Base-by-base conservation (phyloP, 306 rosid genomes). In the Rosa lucieae region DNA sequence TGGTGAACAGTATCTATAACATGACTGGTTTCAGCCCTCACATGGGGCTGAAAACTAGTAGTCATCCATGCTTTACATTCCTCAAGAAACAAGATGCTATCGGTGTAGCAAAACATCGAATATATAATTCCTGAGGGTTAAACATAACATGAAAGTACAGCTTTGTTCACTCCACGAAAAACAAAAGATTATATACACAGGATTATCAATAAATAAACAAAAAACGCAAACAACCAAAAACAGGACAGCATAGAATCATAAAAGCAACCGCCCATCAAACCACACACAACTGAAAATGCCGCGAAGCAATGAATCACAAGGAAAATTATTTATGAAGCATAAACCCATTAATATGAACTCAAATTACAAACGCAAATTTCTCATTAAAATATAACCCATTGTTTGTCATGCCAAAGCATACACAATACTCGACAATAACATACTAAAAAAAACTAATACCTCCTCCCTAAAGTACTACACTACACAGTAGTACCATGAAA, bases 401-500 rank as follows among this genome's bases (percentile, higher is more conserved):
- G 37, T 32, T 61, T 46, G 17, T 61, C 70, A 61, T 59, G 79
- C 46, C 51, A 74, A 61, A 37, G 62, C 72, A 59, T 47, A 63
- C 39, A 32, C 20, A 11, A 29, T 61, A 46, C 35, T 20, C 20
- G 14, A 26, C 59, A 62, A 6, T 14, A 21, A 46, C 46, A n/a
- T 17, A 46, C 71, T 46, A 62, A 62, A 61, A 6, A 32, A 43
- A 61, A 6, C 71, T 62, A 61, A 17, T 18, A 44, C 44, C 58
- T 44, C 35, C 35, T 63, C 62, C 48, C 58, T 75, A 75, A 59
- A 32, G 32, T 29, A 29, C 32, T 29, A 74, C 21, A 55, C 52
- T 48, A 71, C 37, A 49, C 44, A 72, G 62, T 73, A 73, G 8
- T 20, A 49, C 76, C 63, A 1, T 32, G 46, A 70, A 49, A 42